A percentile compares a stretch with the other conserved stretches of the same genome.
These are phyloP conservation scores for Elaphomyces granulatus DNA, from an alignment of 495 filamentous ascomycete genomes.

Conservation along the genomic window DNA sequence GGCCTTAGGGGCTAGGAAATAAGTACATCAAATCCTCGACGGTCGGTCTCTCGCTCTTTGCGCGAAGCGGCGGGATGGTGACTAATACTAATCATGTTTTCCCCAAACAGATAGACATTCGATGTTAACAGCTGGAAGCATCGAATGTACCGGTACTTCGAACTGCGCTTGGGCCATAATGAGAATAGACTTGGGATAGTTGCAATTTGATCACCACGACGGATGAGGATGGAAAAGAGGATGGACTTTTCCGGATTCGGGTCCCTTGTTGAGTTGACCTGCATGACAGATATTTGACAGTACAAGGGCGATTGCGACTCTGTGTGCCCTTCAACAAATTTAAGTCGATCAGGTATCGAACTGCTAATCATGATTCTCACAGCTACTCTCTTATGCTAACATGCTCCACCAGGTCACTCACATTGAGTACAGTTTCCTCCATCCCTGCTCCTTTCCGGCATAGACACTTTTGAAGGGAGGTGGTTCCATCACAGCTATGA, in stretches of 20 bases:
- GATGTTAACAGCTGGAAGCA: conserved; percentile 31
- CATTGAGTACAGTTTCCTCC: too few relatives aligned
- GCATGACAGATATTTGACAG: conserved; percentile 53
- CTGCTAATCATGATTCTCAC: too few relatives aligned
- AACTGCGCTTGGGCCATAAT: conserved; percentile 52
- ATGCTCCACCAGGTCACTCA: too few relatives aligned
- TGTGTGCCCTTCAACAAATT: conserved; percentile 36
- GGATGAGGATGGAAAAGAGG: too few relatives aligned
- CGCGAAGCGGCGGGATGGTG: conserved; percentile 34
- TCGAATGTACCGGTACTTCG: conserved; percentile 43
- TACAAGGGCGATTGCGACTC: conserved; percentile 26
- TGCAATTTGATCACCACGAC: conserved; percentile 46
- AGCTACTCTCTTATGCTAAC: too few relatives aligned
- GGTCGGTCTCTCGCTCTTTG: too few relatives aligned
- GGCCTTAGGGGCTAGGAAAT: conserved; percentile 36
- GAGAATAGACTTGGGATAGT: conserved; percentile 49
- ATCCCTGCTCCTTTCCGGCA: too few relatives aligned
- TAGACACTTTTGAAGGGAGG: too few relatives aligned
- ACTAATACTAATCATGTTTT: conserved; percentile 44
- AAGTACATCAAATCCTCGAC: too few relatives aligned
- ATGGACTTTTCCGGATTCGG: conserved; percentile 46
- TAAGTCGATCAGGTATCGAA: too few relatives aligned
- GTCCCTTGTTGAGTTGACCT: conserved; percentile 31
- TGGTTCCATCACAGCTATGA: too few relatives aligned
- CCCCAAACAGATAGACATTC: conserved; percentile 47